Conservation (phyloP, 352 stramenopile species). For the Globisporangium cederbergense region DNA sequence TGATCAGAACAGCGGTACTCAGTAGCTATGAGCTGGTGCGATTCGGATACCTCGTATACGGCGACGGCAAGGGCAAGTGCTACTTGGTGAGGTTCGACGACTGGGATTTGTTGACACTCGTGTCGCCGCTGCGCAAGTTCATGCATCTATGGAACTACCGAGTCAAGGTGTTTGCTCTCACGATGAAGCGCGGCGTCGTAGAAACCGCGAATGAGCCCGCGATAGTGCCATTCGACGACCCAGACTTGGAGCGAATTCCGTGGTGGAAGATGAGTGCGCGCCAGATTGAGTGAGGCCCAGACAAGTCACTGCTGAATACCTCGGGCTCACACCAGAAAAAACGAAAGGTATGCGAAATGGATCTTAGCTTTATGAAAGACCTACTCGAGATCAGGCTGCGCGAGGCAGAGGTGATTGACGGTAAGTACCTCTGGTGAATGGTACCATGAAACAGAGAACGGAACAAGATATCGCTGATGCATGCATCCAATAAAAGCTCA, state of each 20-base stretch:
- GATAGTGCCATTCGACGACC: background rate
- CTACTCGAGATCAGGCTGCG: too few species aligned
- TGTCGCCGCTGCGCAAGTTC: conserved; percentile 1
- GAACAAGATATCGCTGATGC: background rate
- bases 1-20: background rate
- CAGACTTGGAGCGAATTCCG: background rate
- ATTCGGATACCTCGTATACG: conserved; percentile 1
- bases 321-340: background rate
- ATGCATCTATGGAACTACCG: conserved; percentile 4
- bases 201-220: background rate
- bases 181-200: background rate
- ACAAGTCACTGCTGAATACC: too few species aligned
- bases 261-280: conserved; percentile 2
- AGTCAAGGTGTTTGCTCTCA: background rate
- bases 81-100: background rate
- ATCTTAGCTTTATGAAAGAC: too few species aligned
- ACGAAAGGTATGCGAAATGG: background rate
- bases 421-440: too few species aligned
- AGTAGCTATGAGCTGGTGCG: background rate
- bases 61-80: background rate
- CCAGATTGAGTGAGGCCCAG: background rate
- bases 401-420: too few species aligned
- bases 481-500: too few species aligned
- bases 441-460: too few species aligned
- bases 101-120: background rate